phyloP scores from a whole-genome alignment of 1,284 basidiomycete genomes.

The Volvariella surrecta region DNA sequence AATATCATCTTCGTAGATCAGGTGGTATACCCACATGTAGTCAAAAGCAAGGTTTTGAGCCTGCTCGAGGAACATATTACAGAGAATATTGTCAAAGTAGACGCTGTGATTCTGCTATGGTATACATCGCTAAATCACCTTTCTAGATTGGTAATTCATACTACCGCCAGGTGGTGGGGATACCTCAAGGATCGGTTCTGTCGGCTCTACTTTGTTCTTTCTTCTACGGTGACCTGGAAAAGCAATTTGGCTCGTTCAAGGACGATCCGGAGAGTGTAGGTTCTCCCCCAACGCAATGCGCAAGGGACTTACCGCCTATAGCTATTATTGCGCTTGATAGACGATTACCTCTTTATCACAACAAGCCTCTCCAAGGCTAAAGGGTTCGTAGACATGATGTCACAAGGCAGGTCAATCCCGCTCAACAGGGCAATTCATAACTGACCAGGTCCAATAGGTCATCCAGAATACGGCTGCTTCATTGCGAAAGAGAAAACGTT shows the following conservation, averaged over 20 bases:
- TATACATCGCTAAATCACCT: neutral
- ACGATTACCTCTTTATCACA: conserved; percentile 91
- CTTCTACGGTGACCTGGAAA: conserved; percentile 91
- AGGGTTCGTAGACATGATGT: conserved; percentile 74
- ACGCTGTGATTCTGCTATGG: conserved; percentile 8
- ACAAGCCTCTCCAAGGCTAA: conserved; percentile 56
- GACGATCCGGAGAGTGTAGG: conserved; percentile 56
- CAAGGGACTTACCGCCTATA: conserved; percentile 24
- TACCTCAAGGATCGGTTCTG: conserved; percentile 92
- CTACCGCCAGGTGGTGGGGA: conserved; percentile 84
- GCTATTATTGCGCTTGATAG: conserved; percentile 80
- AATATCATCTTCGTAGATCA: conserved; percentile 82
- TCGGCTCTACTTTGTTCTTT: conserved; percentile 88
- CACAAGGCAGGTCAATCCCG: conserved; percentile 38
- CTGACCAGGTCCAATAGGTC: conserved; percentile 36
- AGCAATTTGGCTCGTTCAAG: conserved; percentile 48
- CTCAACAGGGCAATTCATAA: neutral
- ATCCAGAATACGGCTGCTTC: conserved; percentile 89
- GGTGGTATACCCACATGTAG: conserved; percentile 56
- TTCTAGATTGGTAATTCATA: conserved; percentile 68
- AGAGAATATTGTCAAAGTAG: conserved; percentile 84
- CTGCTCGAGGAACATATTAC: conserved; percentile 86
- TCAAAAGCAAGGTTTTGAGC: conserved; percentile 54
- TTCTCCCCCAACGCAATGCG: neutral
- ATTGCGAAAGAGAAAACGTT: conserved; percentile 87